Evolutionary conservation across 495 filamentous ascomycete genomes (phyloP), one percentile per base, ranked within the genome.

Genomic region (Aspergillus nanangensis): DNA sequence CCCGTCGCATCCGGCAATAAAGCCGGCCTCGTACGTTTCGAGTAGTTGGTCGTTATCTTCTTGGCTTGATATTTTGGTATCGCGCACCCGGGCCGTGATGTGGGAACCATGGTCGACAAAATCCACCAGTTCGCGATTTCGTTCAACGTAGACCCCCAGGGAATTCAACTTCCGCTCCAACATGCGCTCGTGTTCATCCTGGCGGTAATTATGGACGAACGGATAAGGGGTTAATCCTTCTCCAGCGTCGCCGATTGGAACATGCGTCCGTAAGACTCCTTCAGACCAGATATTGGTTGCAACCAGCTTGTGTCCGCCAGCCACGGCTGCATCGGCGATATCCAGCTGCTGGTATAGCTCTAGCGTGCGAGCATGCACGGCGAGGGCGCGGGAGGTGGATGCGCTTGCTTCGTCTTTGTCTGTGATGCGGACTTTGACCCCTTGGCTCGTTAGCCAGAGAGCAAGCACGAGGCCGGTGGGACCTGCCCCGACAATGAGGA

Each of bases 401-500:
- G 54, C 49, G 2, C 48, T 56, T 0, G 49, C 47, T 4, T 53
- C 44, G 22, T 52, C 55, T 41, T 63, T 53, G 41, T 75, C 70
- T 23, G 70, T 48, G 29, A 71, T 65, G 34, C 58, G 66, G 22
- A 66, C 47, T 2, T 44, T 56, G 32, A 71, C 31, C 20, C 62
- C 62, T 47, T 66, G 62, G 33, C 41, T 47, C 21, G 61, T 53
- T 11, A 74, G 62, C 64, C 57, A 70, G 21, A 72, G 50, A 34
- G 70, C 67, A 15, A 66, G 53, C 3, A 67, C 55, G 8, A 75
- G 66, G 25, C 71, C 71, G 18, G 66, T 62, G 13, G 64, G 67
- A 11, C 71, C 71, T 37, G 63, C 71, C 8, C 71, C 71, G 5
- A 61, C 41, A 27, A 72, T 70, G 5, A 73, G 54, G 19, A 72